Percentiles rank a stretch among this genome's conserved stretches.
These are phyloP conservation scores for Vigna trinervia DNA, from an alignment of 306 rosid species.

Conservation along the genomic window DNA sequence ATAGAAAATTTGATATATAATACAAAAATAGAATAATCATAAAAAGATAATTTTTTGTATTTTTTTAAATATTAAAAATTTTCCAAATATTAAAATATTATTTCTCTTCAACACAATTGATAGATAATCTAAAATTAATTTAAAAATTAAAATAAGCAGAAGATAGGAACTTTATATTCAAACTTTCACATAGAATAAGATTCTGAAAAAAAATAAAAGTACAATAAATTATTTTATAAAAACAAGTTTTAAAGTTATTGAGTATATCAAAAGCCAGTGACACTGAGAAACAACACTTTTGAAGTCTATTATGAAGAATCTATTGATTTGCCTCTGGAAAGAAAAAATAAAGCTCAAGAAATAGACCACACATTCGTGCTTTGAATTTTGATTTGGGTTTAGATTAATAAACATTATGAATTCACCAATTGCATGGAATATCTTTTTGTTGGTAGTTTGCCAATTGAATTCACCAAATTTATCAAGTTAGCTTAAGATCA, in stretches of 20 bases:
- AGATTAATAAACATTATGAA: neutral
- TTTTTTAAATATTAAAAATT: no score
- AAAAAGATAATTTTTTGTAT: no score
- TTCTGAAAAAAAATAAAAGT: neutral
- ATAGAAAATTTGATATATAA: no score
- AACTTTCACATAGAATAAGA: neutral
- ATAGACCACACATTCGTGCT: neutral
- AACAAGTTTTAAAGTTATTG: neutral
- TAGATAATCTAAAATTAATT: no score
- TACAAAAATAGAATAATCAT: no score
- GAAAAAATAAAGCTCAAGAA: neutral
- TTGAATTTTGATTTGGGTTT: slow-evolving; percentile 7
- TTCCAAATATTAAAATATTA: no score
- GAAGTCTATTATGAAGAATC: slow-evolving; percentile 12
- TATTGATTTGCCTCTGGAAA: slow-evolving; percentile 8
- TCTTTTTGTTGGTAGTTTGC: no score
- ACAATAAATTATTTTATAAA: neutral
- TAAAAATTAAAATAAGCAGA: no score
- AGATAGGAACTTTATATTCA: neutral
- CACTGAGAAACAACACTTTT: neutral
- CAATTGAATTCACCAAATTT: no score
- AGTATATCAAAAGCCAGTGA: neutral
- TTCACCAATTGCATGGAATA: neutral
- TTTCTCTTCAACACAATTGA: no score
- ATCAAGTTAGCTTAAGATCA: no score